Percentiles rank a stretch among this genome's conserved stretches.
phyloP scores from a whole-genome alignment of 352 stramenopile species.

The Globisporangium emineosum region DNA sequence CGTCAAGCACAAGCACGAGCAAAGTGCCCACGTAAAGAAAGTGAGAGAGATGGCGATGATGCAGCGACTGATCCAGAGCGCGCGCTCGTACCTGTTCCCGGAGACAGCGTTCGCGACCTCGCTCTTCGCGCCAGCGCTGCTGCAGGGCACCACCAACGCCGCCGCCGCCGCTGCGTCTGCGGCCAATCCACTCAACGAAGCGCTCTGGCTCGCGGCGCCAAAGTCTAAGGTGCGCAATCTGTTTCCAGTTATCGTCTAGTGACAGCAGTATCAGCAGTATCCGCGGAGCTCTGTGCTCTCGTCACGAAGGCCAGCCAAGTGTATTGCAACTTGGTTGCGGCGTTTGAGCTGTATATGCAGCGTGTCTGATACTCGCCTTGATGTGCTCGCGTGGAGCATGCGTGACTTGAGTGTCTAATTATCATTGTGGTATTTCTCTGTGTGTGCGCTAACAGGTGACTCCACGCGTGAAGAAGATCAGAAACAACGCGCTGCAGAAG shows the following conservation, averaged over 20 bases:
- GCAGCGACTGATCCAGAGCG: conserved; percentile 67
- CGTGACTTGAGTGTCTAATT: background rate
- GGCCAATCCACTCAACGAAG: conserved; percentile 59
- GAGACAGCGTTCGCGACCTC: conserved; percentile 41
- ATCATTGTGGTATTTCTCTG: background rate
- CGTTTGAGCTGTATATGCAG: background rate
- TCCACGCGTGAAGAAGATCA: conserved; percentile 82
- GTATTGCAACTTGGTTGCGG: background rate
- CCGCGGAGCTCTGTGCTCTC: background rate
- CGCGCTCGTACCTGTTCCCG: conserved; percentile 50
- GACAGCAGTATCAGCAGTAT: no score
- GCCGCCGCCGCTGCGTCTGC: conserved; percentile 26
- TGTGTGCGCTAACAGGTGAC: conserved; percentile 52
- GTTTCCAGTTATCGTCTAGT: no score
- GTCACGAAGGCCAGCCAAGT: no score
- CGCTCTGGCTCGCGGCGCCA: conserved; percentile 77
- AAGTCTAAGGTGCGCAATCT: conserved; percentile 78
- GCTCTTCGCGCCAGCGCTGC: conserved; percentile 30
- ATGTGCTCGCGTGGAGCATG: background rate
- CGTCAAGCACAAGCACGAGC: conserved; percentile 6
- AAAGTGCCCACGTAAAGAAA: background rate
- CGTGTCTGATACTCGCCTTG: no score
- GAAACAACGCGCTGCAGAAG: conserved; percentile 86
- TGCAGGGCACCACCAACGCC: conserved; percentile 30
- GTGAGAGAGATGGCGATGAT: conserved; percentile 33